Conservation (phyloP, 345 rosid species). For the Camelina neglecta region DNA sequence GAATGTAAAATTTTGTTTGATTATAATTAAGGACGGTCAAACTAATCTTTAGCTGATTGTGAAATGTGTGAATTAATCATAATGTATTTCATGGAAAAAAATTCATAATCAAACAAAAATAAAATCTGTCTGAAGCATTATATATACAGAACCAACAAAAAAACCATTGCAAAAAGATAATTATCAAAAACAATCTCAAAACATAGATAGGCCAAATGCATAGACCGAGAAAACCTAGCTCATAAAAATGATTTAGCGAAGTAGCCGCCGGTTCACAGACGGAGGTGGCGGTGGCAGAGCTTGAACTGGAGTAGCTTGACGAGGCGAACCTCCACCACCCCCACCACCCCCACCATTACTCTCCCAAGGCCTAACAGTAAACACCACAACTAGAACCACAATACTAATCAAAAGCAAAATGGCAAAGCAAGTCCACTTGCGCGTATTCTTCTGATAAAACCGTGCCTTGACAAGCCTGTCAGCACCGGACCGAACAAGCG, state of each 20-base stretch:
- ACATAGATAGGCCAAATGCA: conserved; percentile 17
- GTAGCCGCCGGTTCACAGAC: conserved; percentile 16
- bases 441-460: conserved; percentile 64
- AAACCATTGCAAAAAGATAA: conserved; percentile 12
- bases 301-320: conserved; percentile 35
- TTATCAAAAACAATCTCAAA: conserved; percentile 14
- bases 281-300: conserved; percentile 44
- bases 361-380: conserved; percentile 75
- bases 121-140: background rate
- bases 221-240: background rate
- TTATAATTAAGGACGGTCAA: background rate
- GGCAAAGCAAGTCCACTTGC: conserved; percentile 81
- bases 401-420: conserved; percentile 67
- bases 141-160: conserved; percentile 19
- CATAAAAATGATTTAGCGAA: conserved; percentile 21
- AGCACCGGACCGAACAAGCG: conserved; percentile 63
- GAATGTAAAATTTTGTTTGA: background rate
- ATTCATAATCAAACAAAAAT: background rate
- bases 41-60: background rate
- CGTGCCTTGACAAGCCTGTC: conserved; percentile 58
- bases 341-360: conserved; percentile 39
- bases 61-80: background rate
- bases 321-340: conserved; percentile 33
- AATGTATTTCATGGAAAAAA: background rate
- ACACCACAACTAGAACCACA: conserved; percentile 66